A percentile compares a stretch with the other conserved stretches of the same genome.
Conservation (phyloP, 2,329 filamentous ascomycete genomes). For the Diaporthe aspalathi region DNA sequence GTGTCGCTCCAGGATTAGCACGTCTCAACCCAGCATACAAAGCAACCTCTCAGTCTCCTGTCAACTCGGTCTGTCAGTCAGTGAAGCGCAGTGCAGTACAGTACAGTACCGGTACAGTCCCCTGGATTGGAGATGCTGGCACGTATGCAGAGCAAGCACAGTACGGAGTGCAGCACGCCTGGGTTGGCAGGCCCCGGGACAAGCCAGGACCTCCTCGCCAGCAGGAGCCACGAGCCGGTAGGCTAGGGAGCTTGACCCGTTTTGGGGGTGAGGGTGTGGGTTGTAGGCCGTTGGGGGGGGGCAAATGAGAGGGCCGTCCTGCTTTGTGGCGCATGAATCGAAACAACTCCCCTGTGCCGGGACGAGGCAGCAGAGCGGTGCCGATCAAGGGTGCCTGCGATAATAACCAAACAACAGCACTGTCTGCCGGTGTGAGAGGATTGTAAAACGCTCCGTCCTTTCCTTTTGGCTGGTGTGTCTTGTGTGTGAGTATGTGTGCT, state of each 20-base stretch:
- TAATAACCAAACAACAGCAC: slow-evolving; percentile 1
- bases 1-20: slow-evolving; percentile 5
- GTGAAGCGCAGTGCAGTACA: no score
- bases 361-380: slow-evolving; percentile 23
- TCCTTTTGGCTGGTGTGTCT: background rate
- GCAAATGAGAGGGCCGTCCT: slow-evolving; percentile 28
- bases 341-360: slow-evolving; percentile 31
- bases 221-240: slow-evolving; percentile 8
- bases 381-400: slow-evolving; percentile 25
- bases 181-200: background rate
- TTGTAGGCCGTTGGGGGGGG: background rate
- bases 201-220: background rate
- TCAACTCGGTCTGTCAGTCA: background rate
- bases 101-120: background rate
- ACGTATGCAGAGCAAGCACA: background rate
- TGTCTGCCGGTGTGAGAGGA: background rate
- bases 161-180: no score
- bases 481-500: background rate
- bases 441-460: background rate
- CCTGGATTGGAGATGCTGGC: background rate
- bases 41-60: background rate
- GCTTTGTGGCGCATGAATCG: slow-evolving; percentile 31
- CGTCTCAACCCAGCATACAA: slow-evolving; percentile 3
- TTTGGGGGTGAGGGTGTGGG: background rate
- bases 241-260: slow-evolving; percentile 10